phyloP scores from a whole-genome alignment of 768 basidiomycete species.

The Piloderma croceum region DNA sequence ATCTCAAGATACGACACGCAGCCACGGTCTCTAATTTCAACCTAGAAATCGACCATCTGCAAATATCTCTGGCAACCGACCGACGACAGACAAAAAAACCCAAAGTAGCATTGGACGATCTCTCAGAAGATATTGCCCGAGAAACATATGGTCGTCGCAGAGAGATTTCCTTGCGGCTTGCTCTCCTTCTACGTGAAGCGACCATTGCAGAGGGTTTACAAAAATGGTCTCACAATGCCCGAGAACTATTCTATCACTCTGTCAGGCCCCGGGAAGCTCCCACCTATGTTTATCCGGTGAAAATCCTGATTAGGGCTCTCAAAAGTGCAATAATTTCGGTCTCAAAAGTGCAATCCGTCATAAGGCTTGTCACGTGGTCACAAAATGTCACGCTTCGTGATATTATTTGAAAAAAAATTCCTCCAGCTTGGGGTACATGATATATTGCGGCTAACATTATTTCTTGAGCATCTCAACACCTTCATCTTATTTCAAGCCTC shows the following conservation, averaged over 20 bases:
- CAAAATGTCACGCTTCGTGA: no score
- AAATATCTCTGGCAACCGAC: slow-evolving; percentile 39
- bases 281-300: no score
- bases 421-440: no score
- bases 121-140: slow-evolving; percentile 63
- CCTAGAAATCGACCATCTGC: slow-evolving; percentile 40
- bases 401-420: no score
- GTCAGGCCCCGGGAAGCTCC: no score
- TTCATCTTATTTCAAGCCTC: no score
- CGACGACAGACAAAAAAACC: slow-evolving; percentile 41
- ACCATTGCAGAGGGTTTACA: slow-evolving; percentile 46
- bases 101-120: slow-evolving; percentile 59
- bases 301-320: no score
- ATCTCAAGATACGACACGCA: slow-evolving; percentile 56
- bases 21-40: slow-evolving; percentile 56
- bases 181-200: slow-evolving; percentile 62
- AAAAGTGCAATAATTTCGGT: no score
- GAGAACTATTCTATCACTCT: slow-evolving; percentile 33
- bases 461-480: no score
- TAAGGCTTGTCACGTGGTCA: no score
- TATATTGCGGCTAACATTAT: no score
- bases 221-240: slow-evolving; percentile 49
- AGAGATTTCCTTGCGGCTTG: slow-evolving; percentile 62
- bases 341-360: no score
- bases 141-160: slow-evolving; percentile 69